phyloP scores from a whole-genome alignment of 495 filamentous ascomycete species.

The Saxophila tyrrhenica region DNA sequence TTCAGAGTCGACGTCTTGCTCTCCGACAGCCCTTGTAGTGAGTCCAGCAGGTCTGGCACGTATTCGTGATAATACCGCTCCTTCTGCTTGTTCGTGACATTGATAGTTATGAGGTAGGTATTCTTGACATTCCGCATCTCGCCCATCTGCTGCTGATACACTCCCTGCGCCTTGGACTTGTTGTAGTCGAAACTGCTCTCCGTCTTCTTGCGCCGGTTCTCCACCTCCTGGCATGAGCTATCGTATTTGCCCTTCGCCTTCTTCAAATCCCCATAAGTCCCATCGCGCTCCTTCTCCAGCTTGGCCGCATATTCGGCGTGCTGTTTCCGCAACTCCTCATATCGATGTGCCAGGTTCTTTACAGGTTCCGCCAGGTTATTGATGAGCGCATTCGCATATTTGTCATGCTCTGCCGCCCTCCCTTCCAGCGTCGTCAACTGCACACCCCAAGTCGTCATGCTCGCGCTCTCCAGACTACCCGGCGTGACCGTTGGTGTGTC shows the following conservation, averaged over 20 bases:
- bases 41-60: slow-evolving; percentile 83
- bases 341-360: slow-evolving; percentile 55
- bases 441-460: slow-evolving; percentile 90
- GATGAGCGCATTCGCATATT: slow-evolving; percentile 63
- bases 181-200: slow-evolving; percentile 78
- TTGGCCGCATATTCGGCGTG: slow-evolving; percentile 82
- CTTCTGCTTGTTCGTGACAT: slow-evolving; percentile 92
- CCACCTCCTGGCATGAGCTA: slow-evolving; percentile 83
- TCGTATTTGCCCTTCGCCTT: slow-evolving; percentile 94
- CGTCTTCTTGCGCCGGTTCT: slow-evolving; percentile 85
- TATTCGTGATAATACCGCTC: slow-evolving; percentile 96
- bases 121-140: slow-evolving; percentile 99
- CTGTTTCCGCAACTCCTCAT: slow-evolving; percentile 86
- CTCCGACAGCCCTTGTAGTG: slow-evolving; percentile 81
- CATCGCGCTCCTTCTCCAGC: slow-evolving; percentile 78
- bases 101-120: slow-evolving; percentile 87
- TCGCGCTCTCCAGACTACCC: slow-evolving; percentile 89
- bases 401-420: slow-evolving; percentile 81
- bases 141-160: slow-evolving; percentile 76
- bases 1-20: slow-evolving; percentile 75
- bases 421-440: slow-evolving; percentile 81
- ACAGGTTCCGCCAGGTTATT: slow-evolving; percentile 73
- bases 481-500: slow-evolving; percentile 89
- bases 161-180: slow-evolving; percentile 71
- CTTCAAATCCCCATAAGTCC: slow-evolving; percentile 69